phyloP scores from a whole-genome alignment of 352 stramenopile species.

The Phytophthora podocarpi region DNA sequence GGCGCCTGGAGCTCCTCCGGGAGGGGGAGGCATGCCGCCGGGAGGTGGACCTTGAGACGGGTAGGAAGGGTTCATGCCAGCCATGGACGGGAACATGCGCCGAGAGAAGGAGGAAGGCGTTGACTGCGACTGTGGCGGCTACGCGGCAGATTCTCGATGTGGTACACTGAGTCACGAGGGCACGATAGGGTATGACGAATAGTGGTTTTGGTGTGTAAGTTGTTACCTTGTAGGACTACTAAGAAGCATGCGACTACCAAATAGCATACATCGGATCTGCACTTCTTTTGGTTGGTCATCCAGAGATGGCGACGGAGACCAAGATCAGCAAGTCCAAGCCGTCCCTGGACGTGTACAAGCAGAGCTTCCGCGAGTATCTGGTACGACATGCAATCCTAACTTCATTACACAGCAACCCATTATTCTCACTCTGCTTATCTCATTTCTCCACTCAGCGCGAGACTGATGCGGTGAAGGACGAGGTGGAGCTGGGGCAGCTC shows the following conservation, averaged over 20 bases:
- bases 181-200: too few relatives aligned
- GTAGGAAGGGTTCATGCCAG: slow-evolving; percentile 37
- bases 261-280: too few relatives aligned
- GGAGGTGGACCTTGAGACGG: slow-evolving; percentile 29
- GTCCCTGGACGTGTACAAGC: slow-evolving; percentile 77
- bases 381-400: slow-evolving; percentile 10
- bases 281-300: slow-evolving; percentile 25
- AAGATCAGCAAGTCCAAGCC: slow-evolving; percentile 45
- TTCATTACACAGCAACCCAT: not conserved
- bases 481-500: slow-evolving; percentile 61
- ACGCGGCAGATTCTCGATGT: slow-evolving; percentile 32
- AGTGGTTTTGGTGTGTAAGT: too few relatives aligned
- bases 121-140: slow-evolving; percentile 3
- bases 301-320: slow-evolving; percentile 9
- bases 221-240: too few relatives aligned
- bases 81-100: slow-evolving; percentile 40
- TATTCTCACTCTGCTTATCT: not conserved
- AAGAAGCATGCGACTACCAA: too few relatives aligned
- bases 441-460: slow-evolving; percentile 40
- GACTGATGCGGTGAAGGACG: slow-evolving; percentile 57
- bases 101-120: not conserved
- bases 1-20: slow-evolving; percentile 10
- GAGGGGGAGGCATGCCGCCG: slow-evolving; percentile 26
- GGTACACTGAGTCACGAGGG: slow-evolving; percentile 15
- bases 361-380: slow-evolving; percentile 84